phyloP scores from a whole-genome alignment of 768 basidiomycete genomes.

The Lactarius pseudohatsudake region DNA sequence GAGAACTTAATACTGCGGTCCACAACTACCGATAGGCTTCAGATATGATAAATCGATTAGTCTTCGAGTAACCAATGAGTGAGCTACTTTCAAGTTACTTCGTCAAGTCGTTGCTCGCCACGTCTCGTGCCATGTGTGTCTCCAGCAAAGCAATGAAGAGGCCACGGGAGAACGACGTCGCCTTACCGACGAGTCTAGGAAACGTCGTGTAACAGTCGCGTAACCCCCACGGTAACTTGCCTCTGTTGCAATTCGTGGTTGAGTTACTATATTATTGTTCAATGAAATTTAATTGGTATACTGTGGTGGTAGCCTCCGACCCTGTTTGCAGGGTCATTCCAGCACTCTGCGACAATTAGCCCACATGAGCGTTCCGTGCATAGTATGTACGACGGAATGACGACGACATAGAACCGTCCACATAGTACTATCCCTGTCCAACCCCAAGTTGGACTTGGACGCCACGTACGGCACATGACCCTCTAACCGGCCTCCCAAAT shows the following conservation, averaged over 20 bases:
- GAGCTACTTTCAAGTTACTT: not conserved
- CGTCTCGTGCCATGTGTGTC: not conserved
- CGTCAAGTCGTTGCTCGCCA: not conserved
- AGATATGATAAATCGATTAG: not conserved
- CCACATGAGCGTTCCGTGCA: not conserved
- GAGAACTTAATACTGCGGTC: not conserved
- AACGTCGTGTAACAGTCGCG: not conserved
- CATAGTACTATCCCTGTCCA: not conserved
- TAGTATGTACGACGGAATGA: no score
- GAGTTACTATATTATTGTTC: not conserved
- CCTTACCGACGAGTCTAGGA: not conserved
- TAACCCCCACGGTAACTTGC: not conserved
- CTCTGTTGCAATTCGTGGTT: not conserved
- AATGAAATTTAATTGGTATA: not conserved
- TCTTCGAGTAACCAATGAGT: not conserved
- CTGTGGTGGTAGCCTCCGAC: not conserved
- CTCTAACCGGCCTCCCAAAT: conserved; percentile 53
- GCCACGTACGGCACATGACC: not conserved
- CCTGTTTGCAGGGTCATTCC: not conserved
- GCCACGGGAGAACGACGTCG: not conserved
- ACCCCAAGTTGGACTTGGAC: not conserved
- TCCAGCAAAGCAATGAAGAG: not conserved
- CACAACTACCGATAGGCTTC: not conserved
- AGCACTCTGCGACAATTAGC: not conserved
- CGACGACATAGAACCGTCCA: not conserved